Evolutionary conservation across 1,284 basidiomycete genomes (phyloP).

Genomic region (Cryptococcus floricola): DNA sequence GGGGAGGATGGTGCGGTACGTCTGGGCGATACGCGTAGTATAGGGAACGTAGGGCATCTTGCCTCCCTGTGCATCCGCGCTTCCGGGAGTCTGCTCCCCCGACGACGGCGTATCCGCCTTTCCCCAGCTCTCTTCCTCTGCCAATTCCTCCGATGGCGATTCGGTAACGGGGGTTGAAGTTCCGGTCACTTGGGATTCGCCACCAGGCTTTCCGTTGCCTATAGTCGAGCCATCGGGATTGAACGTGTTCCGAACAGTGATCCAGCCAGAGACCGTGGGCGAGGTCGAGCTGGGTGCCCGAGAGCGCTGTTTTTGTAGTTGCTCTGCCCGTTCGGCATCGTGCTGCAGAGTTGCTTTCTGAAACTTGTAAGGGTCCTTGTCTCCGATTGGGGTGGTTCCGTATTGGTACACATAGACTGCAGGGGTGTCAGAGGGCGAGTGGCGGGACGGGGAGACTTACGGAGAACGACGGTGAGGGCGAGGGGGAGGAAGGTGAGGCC

Average conservation of each 20-base stretch:
- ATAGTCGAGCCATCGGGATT: slow-evolving; percentile 39
- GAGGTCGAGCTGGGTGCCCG: background rate
- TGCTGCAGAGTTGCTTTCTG: slow-evolving; percentile 36
- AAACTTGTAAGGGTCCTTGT: slow-evolving; percentile 54
- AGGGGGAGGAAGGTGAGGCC: slow-evolving; percentile 81
- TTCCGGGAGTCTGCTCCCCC: too few relatives aligned
- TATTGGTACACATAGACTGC: slow-evolving; percentile 53
- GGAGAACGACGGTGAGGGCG: slow-evolving; percentile 56
- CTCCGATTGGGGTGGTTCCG: slow-evolving; percentile 70
- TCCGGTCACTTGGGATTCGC: too few relatives aligned
- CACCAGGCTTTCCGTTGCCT: slow-evolving; percentile 6
- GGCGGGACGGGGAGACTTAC: slow-evolving; percentile 23
- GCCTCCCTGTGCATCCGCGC: too few relatives aligned
- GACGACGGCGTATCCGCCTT: background rate
- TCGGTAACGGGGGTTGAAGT: slow-evolving; percentile 55
- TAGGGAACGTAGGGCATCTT: slow-evolving; percentile 5
- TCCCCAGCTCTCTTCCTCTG: background rate
- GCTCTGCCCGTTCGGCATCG: slow-evolving; percentile 35
- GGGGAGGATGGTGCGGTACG: slow-evolving; percentile 43
- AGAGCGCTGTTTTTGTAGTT: slow-evolving; percentile 16
- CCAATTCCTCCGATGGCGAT: slow-evolving; percentile 3
- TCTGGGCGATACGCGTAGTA: slow-evolving; percentile 30
- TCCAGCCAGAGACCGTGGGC: slow-evolving; percentile 53
- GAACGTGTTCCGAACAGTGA: slow-evolving; percentile 77
- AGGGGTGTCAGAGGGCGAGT: background rate